Conservation (phyloP, 192 early-diverging fungal genomes). For the Coemansia guatemalensis region DNA sequence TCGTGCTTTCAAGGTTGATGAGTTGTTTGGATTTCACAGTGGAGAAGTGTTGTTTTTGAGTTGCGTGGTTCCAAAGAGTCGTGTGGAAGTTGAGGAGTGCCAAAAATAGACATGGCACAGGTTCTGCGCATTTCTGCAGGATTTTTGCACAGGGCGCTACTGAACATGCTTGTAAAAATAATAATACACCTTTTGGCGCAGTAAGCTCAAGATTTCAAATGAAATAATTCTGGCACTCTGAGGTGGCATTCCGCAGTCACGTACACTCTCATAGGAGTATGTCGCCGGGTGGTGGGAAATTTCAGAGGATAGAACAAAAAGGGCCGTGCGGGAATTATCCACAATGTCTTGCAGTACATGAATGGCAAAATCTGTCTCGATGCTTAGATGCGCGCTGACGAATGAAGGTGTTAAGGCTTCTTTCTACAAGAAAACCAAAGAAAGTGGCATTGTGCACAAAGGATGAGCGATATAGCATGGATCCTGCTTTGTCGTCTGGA, state of each 20-base stretch:
- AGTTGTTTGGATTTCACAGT: not conserved
- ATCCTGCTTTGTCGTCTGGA: not conserved
- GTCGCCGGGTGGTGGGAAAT: too few relatives aligned
- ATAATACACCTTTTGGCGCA: too few relatives aligned
- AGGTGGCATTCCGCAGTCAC: not conserved
- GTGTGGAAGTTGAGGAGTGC: not conserved
- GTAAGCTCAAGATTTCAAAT: too few relatives aligned
- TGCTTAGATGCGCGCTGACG: constrained; percentile 7
- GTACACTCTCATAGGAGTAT: not conserved
- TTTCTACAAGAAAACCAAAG: not conserved
- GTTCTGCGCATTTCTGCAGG: not conserved
- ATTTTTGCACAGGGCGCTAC: not conserved
- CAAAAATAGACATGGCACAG: not conserved
- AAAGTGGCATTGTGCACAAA: not conserved
- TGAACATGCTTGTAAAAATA: not conserved
- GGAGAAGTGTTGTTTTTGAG: not conserved
- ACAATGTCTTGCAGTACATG: not conserved
- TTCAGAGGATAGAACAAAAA: too few relatives aligned
- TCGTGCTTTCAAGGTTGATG: not conserved
- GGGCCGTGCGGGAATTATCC: not conserved
- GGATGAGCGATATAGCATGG: not conserved
- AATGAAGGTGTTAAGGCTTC: not conserved
- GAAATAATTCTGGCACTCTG: not conserved
- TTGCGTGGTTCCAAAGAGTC: not conserved
- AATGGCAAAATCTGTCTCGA: not conserved